Percentiles rank a stretch among this genome's conserved stretches.
phyloP scores from a whole-genome alignment of 805 yeast genomes.

The Starmerella geochares region DNA sequence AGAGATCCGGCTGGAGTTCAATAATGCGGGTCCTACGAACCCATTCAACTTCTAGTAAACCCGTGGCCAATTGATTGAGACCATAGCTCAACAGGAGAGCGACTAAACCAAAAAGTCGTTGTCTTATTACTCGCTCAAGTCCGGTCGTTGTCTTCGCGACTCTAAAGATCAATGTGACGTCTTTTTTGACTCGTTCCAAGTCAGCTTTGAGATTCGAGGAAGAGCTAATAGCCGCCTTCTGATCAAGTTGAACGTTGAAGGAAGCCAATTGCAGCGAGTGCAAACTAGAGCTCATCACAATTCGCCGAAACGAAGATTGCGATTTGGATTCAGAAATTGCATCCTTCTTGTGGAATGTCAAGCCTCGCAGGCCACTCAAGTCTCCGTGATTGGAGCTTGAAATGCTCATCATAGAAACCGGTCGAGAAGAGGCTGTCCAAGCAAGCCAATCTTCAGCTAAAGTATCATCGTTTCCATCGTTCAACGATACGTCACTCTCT shows the following conservation, averaged over 20 bases:
- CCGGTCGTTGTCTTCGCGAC: constrained; percentile 6
- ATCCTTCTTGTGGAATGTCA: not conserved
- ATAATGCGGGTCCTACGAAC: constrained; percentile 23
- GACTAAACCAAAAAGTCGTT: constrained; percentile 11
- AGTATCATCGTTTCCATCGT: constrained; percentile 12
- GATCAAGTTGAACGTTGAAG: constrained; percentile 28
- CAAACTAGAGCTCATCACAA: constrained; percentile 27
- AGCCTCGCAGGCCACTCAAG: not conserved
- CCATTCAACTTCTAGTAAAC: constrained; percentile 28
- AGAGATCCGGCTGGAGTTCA: constrained; percentile 9
- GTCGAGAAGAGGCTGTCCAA: constrained; percentile 18
- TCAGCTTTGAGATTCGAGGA: constrained; percentile 7
- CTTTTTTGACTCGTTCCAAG: constrained; percentile 16
- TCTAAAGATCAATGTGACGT: constrained; percentile 20
- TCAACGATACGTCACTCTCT: constrained; percentile 3
- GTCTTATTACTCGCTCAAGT: constrained; percentile 9
- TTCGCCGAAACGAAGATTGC: constrained; percentile 18
- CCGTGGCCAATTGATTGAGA: constrained; percentile 16
- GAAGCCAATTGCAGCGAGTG: constrained; percentile 30
- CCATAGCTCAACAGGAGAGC: constrained; percentile 18
- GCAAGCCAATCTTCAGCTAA: constrained; percentile 20
- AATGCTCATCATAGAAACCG: constrained; percentile 13
- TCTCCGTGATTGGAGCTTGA: constrained; percentile 1
- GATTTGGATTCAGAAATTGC: constrained; percentile 18
- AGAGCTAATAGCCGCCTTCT: constrained; percentile 14